phyloP scores from a whole-genome alignment of 805 yeast genomes.

The Candida sanyiensis region DNA sequence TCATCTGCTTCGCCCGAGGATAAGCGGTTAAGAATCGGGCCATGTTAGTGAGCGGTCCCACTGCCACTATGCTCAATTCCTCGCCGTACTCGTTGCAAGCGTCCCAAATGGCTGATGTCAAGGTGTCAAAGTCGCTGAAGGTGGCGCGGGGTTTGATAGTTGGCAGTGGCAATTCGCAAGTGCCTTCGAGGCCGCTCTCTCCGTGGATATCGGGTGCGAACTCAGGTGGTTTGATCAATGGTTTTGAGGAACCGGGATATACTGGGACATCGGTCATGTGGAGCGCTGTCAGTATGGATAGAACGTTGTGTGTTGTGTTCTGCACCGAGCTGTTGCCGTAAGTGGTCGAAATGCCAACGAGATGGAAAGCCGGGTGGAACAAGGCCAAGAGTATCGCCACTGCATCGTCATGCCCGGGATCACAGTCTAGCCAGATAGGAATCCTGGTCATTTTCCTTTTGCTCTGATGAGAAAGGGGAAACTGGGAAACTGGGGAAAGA shows the following conservation, averaged over 20 bases:
- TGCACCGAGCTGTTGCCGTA: constrained; percentile 38
- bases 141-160: constrained; percentile 27
- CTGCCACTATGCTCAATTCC: constrained; percentile 56
- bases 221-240: constrained; percentile 45
- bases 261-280: constrained; percentile 47
- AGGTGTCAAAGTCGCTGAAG: constrained; percentile 36
- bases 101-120: constrained; percentile 28
- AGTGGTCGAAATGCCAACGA: constrained; percentile 31
- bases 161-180: constrained; percentile 50
- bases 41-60: constrained; percentile 75
- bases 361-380: constrained; percentile 43
- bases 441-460: constrained; percentile 24
- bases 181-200: constrained; percentile 71
- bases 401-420: constrained; percentile 88
- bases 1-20: constrained; percentile 47
- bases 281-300: constrained; percentile 60
- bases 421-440: constrained; percentile 88
- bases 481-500: too few species aligned
- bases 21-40: constrained; percentile 47
- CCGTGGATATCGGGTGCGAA: constrained; percentile 70
- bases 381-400: constrained; percentile 64
- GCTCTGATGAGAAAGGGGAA: background rate
- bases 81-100: constrained; percentile 42
- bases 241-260: constrained; percentile 57
- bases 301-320: constrained; percentile 63